Evolutionary conservation across 495 filamentous ascomycete genomes (phyloP).

Genomic region (Aspergillus funiculosus): DNA sequence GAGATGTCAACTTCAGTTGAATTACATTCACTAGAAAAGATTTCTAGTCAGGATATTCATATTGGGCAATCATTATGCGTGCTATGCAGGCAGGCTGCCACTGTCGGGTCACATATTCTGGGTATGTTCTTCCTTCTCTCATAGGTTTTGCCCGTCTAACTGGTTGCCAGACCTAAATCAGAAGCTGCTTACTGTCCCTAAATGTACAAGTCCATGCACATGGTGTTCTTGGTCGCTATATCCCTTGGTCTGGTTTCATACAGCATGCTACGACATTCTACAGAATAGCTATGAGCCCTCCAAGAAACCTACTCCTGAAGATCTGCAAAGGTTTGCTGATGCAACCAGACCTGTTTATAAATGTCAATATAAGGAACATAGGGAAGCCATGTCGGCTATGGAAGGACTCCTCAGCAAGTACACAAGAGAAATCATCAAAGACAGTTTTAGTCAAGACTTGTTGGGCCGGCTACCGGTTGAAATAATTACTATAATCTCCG

Average conservation of each 20-base stretch:
- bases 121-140: too few relatives aligned
- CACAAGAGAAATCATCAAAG: constrained; percentile 1
- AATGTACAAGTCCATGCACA: not conserved
- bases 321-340: not conserved
- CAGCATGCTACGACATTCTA: constrained; percentile 1
- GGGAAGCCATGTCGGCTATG: not conserved
- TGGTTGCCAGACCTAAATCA: constrained; percentile 1
- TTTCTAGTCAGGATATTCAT: too few relatives aligned
- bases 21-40: too few relatives aligned
- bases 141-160: too few relatives aligned
- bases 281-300: not conserved
- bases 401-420: constrained; percentile 7
- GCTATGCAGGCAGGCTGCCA: too few relatives aligned
- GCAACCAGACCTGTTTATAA: not conserved
- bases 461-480: constrained; percentile 4
- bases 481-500: constrained; percentile 1
- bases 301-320: not conserved
- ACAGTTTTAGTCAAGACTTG: constrained; percentile 4
- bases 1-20: too few relatives aligned
- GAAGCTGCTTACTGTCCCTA: not conserved
- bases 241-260: constrained; percentile 6
- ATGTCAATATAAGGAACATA: not conserved
- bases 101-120: too few relatives aligned
- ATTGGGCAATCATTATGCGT: too few relatives aligned
- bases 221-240: not conserved